Conservation (phyloP, 2,329 filamentous ascomycete species). For the Aspergillus udagawae region DNA sequence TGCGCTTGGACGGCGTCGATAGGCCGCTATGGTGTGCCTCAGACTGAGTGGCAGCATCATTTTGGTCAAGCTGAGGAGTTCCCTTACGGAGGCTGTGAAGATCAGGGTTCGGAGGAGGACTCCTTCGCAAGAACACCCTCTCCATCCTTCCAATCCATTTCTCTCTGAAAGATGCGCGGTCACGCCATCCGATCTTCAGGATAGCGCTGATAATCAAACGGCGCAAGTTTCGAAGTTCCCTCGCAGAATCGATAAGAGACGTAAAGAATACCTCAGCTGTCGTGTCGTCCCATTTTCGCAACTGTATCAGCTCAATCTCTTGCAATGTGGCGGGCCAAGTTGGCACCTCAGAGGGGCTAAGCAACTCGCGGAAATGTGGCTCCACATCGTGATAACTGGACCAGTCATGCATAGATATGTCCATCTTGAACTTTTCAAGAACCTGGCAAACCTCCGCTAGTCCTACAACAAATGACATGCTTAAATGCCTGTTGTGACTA, state of each 20-base stretch:
- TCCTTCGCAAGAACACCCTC: slow-evolving; percentile 42
- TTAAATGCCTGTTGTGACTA: slow-evolving; percentile 74
- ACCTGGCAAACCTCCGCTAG: slow-evolving; percentile 66
- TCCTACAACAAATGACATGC: slow-evolving; percentile 66
- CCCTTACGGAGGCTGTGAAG: slow-evolving; percentile 19
- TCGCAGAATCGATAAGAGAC: slow-evolving; percentile 70
- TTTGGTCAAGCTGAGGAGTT: not conserved
- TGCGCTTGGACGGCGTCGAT: slow-evolving; percentile 30
- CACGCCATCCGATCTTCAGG: slow-evolving; percentile 73
- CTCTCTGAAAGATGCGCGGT: slow-evolving; percentile 73
- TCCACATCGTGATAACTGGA: slow-evolving; percentile 66
- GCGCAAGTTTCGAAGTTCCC: slow-evolving; percentile 62
- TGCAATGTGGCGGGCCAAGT: slow-evolving; percentile 73
- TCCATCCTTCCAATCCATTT: slow-evolving; percentile 71
- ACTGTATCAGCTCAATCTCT: slow-evolving; percentile 68
- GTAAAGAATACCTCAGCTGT: slow-evolving; percentile 74
- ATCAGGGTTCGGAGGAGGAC: slow-evolving; percentile 27
- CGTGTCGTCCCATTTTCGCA: slow-evolving; percentile 68
- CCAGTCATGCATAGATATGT: slow-evolving; percentile 72
- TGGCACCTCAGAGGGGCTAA: slow-evolving; percentile 59
- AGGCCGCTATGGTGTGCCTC: slow-evolving; percentile 11
- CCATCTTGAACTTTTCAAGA: slow-evolving; percentile 68
- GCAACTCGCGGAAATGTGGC: slow-evolving; percentile 67
- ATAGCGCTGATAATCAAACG: slow-evolving; percentile 70
- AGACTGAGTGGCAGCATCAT: slow-evolving; percentile 9